Evolutionary conservation across 1,139 yeast genomes (phyloP).

Genomic region (Sugiyamaella novakii): DNA sequence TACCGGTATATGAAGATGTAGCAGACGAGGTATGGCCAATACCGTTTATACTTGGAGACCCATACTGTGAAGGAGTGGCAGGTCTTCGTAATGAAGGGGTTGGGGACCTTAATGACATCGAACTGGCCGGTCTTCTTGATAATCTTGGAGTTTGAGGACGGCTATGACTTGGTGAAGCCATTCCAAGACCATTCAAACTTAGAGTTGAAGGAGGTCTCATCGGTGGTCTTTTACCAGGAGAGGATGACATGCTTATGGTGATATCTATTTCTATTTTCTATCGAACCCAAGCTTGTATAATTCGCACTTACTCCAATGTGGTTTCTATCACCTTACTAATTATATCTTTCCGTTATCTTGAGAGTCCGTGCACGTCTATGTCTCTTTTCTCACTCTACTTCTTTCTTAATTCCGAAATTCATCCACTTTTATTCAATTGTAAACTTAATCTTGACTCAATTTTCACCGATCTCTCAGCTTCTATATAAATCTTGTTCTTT

Average conservation of each 20-base stretch:
- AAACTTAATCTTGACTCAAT: too few species aligned
- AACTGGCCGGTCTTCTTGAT: constrained; percentile 35
- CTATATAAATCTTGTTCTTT: too few species aligned
- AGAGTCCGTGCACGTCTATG: too few species aligned
- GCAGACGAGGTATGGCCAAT: background rate
- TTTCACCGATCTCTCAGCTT: too few species aligned
- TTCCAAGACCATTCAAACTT: constrained; percentile 1
- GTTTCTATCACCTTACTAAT: too few species aligned
- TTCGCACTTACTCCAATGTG: too few species aligned
- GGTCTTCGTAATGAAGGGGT: constrained; percentile 32
- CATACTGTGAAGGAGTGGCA: constrained; percentile 21
- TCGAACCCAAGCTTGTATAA: too few species aligned
- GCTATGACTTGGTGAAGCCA: constrained; percentile 15
- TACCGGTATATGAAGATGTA: constrained; percentile 35
- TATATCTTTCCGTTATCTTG: too few species aligned
- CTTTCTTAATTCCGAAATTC: too few species aligned
- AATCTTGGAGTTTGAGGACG: constrained; percentile 37
- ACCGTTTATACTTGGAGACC: background rate
- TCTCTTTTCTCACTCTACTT: too few species aligned
- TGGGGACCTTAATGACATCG: constrained; percentile 35
- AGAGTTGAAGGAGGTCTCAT: constrained; percentile 16
- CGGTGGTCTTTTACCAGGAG: constrained; percentile 12
- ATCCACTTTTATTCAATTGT: too few species aligned
- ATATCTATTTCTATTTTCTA: too few species aligned
- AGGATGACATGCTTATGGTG: background rate